Conservation (phyloP, 208 protist genomes). For the Entamoeba moshkovskii region DNA sequence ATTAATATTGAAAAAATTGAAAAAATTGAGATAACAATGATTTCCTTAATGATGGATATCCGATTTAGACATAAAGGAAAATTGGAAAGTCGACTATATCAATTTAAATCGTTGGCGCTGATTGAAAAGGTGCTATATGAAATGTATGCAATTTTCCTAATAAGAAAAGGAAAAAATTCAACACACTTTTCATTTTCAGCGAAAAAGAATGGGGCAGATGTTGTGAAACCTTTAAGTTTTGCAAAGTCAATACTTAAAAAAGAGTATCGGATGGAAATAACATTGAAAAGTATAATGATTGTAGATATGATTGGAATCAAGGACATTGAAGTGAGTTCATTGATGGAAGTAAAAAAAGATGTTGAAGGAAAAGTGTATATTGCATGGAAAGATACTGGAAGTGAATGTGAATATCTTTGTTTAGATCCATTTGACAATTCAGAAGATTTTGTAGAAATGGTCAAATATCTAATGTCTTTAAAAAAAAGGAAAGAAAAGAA, state of each 20-base stretch:
- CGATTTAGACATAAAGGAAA: background rate
- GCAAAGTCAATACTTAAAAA: background rate
- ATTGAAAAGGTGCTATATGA: background rate
- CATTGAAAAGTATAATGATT: background rate
- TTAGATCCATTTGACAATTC: background rate
- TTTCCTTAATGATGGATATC: background rate
- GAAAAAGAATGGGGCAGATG: background rate
- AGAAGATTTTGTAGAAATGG: background rate
- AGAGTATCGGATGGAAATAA: background rate
- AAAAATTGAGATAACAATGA: background rate
- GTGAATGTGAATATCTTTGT: background rate
- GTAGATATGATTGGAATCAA: background rate
- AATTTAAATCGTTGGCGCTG: background rate
- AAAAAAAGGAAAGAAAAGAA: background rate
- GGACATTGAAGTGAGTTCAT: background rate
- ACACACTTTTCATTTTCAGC: background rate
- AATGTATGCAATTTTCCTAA: background rate
- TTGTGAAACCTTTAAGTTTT: background rate
- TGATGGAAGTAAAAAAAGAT: background rate
- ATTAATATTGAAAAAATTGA: background rate
- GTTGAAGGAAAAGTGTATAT: background rate
- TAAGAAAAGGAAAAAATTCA: background rate
- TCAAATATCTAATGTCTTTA: background rate
- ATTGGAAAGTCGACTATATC: background rate
- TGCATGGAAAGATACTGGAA: background rate